Percentiles rank a stretch among this genome's conserved stretches.
phyloP scores from a whole-genome alignment of 768 basidiomycete genomes.

The Holtermannia corniformis region DNA sequence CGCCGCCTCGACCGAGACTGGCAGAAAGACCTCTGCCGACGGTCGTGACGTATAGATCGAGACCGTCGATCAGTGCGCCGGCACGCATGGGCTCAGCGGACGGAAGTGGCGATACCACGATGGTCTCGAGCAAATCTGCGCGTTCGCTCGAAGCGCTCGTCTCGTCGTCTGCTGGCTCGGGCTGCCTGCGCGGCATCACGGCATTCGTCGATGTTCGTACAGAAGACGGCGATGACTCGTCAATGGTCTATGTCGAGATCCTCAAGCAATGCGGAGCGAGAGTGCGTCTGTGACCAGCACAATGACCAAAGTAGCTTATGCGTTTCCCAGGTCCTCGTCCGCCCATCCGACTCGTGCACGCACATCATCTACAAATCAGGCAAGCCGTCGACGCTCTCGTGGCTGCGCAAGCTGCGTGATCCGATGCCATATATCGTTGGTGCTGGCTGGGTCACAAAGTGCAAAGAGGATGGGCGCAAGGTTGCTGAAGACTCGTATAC shows the following conservation, averaged over 20 bases:
- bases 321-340: conserved; percentile 26
- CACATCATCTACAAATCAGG: conserved; percentile 43
- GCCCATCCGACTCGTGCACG: conserved; percentile 35
- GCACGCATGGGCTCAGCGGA: not conserved
- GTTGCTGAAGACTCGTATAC: conserved; percentile 24
- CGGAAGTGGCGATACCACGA: not conserved
- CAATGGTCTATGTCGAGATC: conserved; percentile 36
- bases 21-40: not conserved
- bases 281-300: conserved; percentile 17
- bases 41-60: not conserved
- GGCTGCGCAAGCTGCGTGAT: conserved; percentile 31
- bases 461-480: conserved; percentile 33
- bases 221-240: conserved; percentile 37
- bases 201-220: conserved; percentile 42
- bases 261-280: conserved; percentile 36
- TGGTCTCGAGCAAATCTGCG: conserved; percentile 8
- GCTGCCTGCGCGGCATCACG: conserved; percentile 37
- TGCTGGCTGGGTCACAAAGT: conserved; percentile 41
- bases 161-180: conserved; percentile 13
- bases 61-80: conserved; percentile 6
- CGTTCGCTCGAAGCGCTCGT: conserved; percentile 24
- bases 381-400: conserved; percentile 33
- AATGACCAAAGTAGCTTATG: not conserved
- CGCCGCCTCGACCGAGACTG: not conserved
- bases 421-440: conserved; percentile 35